These are phyloP conservation scores for Marasmius tenuissimus DNA, from an alignment of 1,284 basidiomycete genomes.

Conservation along the genomic window DNA sequence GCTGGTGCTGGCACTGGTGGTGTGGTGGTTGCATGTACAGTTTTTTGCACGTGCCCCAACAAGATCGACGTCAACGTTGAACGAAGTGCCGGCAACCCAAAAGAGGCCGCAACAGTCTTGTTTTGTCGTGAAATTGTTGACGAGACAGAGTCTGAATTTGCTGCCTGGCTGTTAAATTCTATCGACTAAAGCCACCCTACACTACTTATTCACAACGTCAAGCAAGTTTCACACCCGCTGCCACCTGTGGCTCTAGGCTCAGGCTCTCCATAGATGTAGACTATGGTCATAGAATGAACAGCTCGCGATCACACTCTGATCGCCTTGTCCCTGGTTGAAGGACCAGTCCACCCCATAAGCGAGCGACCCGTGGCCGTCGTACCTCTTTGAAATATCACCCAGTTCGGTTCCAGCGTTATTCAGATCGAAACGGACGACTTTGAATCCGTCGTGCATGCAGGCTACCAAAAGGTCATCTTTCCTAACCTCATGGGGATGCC, in stretches of 20 bases:
- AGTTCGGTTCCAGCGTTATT: background rate
- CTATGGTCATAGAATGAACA: conserved; percentile 97
- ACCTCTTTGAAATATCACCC: conserved; percentile 54
- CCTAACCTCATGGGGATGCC: conserved; percentile 75
- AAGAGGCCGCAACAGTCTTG: too few species aligned
- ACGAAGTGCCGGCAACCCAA: too few species aligned
- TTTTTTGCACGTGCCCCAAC: background rate
- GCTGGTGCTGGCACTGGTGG: background rate
- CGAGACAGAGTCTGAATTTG: too few species aligned
- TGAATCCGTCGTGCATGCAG: conserved; percentile 98
- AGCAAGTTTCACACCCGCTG: background rate
- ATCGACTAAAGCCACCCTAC: background rate
- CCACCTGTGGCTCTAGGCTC: conserved; percentile 10
- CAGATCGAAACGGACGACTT: conserved; percentile 59
- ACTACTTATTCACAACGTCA: background rate
- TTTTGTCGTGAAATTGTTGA: too few species aligned
- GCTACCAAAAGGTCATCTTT: conserved; percentile 81
- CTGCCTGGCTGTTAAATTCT: background rate
- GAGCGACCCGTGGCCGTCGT: conserved; percentile 80
- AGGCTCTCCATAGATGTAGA: conserved; percentile 81
- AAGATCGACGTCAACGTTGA: background rate
- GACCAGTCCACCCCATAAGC: conserved; percentile 98
- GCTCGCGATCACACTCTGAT: conserved; percentile 70
- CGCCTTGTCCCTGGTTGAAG: conserved; percentile 32
- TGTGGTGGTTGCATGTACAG: background rate